Conservation (phyloP, 2,329 filamentous ascomycete species). For the Ascochyta viciae-villosae region DNA sequence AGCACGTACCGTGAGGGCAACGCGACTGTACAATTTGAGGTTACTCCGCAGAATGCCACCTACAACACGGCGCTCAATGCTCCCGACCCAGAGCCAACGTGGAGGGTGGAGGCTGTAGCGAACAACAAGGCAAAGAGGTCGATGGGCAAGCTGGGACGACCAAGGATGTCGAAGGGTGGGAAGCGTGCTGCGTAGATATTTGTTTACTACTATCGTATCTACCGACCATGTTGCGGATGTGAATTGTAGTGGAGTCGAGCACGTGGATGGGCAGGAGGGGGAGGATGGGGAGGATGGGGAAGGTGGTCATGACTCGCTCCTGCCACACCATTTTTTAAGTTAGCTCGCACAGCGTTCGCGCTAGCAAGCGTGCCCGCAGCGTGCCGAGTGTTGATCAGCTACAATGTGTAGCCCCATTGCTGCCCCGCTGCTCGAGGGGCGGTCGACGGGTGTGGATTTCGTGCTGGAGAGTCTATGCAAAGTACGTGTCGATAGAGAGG, state of each 20-base stretch:
- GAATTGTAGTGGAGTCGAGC: neutral
- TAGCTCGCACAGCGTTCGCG: constrained; percentile 18
- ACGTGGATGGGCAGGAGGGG: neutral
- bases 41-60: constrained; percentile 53
- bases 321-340: constrained; percentile 10
- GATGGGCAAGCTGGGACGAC: constrained; percentile 24
- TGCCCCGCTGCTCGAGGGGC: constrained; percentile 1
- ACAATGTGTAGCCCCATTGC: neutral
- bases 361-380: constrained; percentile 8
- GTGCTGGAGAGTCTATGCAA: neutral
- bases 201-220: no score
- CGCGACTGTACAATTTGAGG: constrained; percentile 54
- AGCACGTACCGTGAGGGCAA: constrained; percentile 55
- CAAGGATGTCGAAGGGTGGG: constrained; percentile 23
- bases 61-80: constrained; percentile 56
- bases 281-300: neutral
- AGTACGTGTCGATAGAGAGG: neutral
- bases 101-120: constrained; percentile 24
- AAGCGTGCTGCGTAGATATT: constrained; percentile 15
- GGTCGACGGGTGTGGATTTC: neutral
- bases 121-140: constrained; percentile 28
- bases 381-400: constrained; percentile 1
- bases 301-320: constrained; percentile 6
- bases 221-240: no score
- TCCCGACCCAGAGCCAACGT: constrained; percentile 49